These are phyloP conservation scores for Teunomyces atbi DNA, from an alignment of 805 yeast genomes.

Conservation along the genomic window DNA sequence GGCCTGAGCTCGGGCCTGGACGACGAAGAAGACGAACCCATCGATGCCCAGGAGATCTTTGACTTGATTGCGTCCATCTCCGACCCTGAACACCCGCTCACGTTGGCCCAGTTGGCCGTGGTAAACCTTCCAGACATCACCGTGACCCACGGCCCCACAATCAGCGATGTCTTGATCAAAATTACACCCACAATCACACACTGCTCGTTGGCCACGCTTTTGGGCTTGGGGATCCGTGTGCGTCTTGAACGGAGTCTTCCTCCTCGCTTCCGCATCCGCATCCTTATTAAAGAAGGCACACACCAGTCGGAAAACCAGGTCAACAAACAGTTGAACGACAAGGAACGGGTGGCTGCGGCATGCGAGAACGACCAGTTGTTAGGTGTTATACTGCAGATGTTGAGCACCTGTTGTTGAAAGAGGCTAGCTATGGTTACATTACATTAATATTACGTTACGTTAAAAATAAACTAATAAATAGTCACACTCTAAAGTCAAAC, in stretches of 20 bases:
- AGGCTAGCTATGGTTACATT: background rate
- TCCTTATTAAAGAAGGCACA: constrained; percentile 82
- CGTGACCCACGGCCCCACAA: constrained; percentile 56
- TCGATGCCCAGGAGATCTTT: constrained; percentile 87
- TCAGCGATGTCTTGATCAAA: constrained; percentile 74
- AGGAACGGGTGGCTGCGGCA: constrained; percentile 97
- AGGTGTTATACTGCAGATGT: constrained; percentile 89
- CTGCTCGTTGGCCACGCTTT: constrained; percentile 92
- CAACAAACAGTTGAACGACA: constrained; percentile 93
- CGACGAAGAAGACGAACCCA: constrained; percentile 38
- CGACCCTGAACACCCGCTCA: constrained; percentile 97
- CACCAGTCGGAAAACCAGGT: constrained; percentile 97
- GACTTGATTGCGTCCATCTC: constrained; percentile 83
- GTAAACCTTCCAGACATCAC: constrained; percentile 80
- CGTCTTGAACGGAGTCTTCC: constrained; percentile 88
- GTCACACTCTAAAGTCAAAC: constrained; percentile 1
- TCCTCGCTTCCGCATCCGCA: constrained; percentile 73
- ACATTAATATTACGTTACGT: background rate
- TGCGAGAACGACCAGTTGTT: constrained; percentile 93
- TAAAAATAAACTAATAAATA: background rate
- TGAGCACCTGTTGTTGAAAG: constrained; percentile 63
- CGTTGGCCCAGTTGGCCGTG: constrained; percentile 91
- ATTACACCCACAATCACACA: constrained; percentile 98
- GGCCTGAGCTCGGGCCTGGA: constrained; percentile 18
- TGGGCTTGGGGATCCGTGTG: constrained; percentile 92